These are phyloP conservation scores for Haematococcus sp. DNA, from an alignment of 139 green algal species.

Conservation along the genomic window DNA sequence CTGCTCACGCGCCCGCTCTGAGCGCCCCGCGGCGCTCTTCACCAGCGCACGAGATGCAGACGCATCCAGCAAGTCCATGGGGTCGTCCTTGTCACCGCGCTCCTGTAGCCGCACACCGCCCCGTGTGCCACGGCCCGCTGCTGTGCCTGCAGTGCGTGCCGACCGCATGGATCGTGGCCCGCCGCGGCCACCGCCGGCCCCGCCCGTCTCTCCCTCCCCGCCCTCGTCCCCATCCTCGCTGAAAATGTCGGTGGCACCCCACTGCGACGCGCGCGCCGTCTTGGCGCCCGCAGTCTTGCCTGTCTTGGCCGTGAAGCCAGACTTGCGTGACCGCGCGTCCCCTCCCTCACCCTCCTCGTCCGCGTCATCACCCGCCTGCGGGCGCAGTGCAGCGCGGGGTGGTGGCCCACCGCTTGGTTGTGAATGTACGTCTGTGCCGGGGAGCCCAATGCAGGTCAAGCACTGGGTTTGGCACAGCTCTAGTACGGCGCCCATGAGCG, in stretches of 20 bases:
- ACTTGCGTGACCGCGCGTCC: slow-evolving; percentile 24
- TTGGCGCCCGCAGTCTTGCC: neutral
- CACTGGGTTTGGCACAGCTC: no score
- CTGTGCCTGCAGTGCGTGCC: no score
- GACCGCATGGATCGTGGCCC: no score
- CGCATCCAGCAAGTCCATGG: slow-evolving; percentile 84
- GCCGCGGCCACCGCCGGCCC: no score
- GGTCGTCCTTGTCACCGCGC: slow-evolving; percentile 50
- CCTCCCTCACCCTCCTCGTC: slow-evolving; percentile 16
- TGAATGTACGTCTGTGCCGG: no score
- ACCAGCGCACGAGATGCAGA: slow-evolving; percentile 52
- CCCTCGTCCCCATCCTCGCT: slow-evolving; percentile 60
- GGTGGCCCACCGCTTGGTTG: no score
- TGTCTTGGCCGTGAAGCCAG: no score
- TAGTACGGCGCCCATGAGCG: no score
- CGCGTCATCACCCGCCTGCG: slow-evolving; percentile 26
- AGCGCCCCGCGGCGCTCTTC: slow-evolving; percentile 29
- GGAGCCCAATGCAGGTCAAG: no score
- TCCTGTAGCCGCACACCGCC: slow-evolving; percentile 25
- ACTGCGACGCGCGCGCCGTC: slow-evolving; percentile 64
- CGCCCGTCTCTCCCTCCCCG: neutral
- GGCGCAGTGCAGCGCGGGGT: neutral
- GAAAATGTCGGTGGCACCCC: slow-evolving; percentile 81
- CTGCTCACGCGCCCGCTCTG: neutral
- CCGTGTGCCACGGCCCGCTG: neutral